phyloP scores from a whole-genome alignment of 768 basidiomycete genomes.

The Trametes sanguinea region DNA sequence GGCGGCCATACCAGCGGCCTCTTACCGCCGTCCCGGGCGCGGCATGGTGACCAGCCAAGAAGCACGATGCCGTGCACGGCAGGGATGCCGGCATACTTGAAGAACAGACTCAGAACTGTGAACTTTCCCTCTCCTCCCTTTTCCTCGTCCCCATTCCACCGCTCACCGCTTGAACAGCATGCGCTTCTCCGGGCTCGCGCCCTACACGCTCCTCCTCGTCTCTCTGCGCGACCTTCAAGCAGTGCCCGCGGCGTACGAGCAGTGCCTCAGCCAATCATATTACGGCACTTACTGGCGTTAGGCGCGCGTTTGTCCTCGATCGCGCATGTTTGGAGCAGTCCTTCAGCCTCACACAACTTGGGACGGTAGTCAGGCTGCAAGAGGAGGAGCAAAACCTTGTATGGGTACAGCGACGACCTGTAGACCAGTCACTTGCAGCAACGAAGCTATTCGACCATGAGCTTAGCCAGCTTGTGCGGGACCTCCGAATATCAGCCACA shows the following conservation, averaged over 20 bases:
- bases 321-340: constrained; percentile 40
- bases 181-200: constrained; percentile 10
- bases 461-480: constrained; percentile 1
- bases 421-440: constrained; percentile 44
- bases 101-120: background rate
- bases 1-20: background rate
- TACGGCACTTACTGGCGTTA: constrained; percentile 57
- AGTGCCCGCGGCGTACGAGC: constrained; percentile 19
- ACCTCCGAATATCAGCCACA: background rate
- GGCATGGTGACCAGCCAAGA: background rate
- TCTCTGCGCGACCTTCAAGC: constrained; percentile 46
- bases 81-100: background rate
- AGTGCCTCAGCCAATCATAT: constrained; percentile 52
- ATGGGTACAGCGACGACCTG: constrained; percentile 57
- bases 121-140: background rate
- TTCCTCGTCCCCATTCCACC: background rate
- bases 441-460: constrained; percentile 27
- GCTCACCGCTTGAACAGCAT: background rate
- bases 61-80: background rate
- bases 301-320: constrained; percentile 49
- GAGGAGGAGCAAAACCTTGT: constrained; percentile 44
- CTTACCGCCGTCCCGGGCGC: background rate
- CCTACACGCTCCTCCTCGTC: constrained; percentile 37
- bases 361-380: constrained; percentile 30
- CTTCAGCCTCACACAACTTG: constrained; percentile 26